Evolutionary conservation across 2,329 filamentous ascomycete species (phyloP).

Genomic region (Fusarium luffae): DNA sequence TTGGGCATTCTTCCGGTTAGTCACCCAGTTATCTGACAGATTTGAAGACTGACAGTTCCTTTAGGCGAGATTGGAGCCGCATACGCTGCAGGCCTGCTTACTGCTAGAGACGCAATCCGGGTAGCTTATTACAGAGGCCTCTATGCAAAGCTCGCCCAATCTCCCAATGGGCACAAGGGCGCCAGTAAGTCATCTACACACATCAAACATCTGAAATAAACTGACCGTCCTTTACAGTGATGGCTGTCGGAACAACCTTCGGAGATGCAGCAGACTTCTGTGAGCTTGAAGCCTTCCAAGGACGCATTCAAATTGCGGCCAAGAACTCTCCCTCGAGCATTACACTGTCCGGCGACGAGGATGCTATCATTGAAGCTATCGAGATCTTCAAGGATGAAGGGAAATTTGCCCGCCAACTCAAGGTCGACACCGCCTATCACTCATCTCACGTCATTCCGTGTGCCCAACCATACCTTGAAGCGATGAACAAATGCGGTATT

Average conservation of each 20-base stretch:
- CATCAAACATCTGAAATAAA: no score
- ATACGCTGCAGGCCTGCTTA: neutral
- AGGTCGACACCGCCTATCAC: conserved; percentile 18
- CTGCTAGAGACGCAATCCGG: conserved; percentile 53
- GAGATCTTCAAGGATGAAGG: conserved; percentile 7
- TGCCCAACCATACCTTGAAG: neutral
- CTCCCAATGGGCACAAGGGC: neutral
- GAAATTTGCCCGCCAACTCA: conserved; percentile 3
- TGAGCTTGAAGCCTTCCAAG: neutral
- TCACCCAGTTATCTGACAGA: no score
- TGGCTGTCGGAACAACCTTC: neutral
- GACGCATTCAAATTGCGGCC: neutral
- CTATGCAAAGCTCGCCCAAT: neutral
- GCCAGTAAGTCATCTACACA: neutral
- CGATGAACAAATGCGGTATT: neutral
- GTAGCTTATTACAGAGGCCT: neutral
- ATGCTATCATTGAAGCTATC: conserved; percentile 50
- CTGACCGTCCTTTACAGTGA: neutral
- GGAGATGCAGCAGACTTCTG: neutral
- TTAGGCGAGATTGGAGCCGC: conserved; percentile 58
- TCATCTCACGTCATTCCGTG: neutral
- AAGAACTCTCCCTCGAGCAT: neutral
- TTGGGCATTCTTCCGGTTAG: conserved; percentile 54
- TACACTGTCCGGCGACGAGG: neutral
- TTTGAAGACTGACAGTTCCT: no score